These are phyloP conservation scores for Leccinum variicolor DNA, from an alignment of 768 basidiomycete genomes.

Conservation along the genomic window DNA sequence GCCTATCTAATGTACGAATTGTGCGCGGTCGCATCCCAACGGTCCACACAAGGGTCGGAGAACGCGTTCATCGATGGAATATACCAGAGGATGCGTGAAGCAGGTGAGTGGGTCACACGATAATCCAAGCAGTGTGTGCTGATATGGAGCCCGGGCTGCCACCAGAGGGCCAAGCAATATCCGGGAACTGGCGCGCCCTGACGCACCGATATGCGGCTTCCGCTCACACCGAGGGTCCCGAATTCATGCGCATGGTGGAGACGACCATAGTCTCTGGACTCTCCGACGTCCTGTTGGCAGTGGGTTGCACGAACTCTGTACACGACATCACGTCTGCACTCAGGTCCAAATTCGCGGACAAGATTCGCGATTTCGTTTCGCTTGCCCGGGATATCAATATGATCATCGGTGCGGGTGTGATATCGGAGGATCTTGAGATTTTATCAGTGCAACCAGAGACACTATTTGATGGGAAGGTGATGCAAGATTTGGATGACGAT, in stretches of 20 bases:
- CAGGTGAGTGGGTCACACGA: conserved; percentile 25
- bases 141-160: background rate
- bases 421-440: conserved; percentile 27
- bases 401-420: conserved; percentile 18
- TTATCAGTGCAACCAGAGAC: conserved; percentile 5
- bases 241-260: conserved; percentile 5
- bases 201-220: conserved; percentile 23
- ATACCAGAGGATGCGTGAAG: conserved; percentile 31
- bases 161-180: conserved; percentile 40
- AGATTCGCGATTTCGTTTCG: conserved; percentile 39
- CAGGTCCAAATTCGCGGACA: conserved; percentile 38
- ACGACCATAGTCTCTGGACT: conserved; percentile 16
- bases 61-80: conserved; percentile 18
- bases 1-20: conserved; percentile 21
- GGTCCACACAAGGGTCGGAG: conserved; percentile 19
- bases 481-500: conserved; percentile 26
- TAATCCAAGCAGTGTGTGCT: background rate
- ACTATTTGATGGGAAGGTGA: conserved; percentile 9
- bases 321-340: conserved; percentile 36
- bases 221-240: conserved; percentile 7
- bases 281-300: conserved; percentile 23
- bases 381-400: conserved; percentile 44
- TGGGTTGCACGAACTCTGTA: conserved; percentile 20
- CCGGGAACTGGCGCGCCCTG: conserved; percentile 42
- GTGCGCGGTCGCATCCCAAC: conserved; percentile 14